These are phyloP conservation scores for Tephrocybe sp. DNA, from an alignment of 768 basidiomycete species.

Conservation along the genomic window DNA sequence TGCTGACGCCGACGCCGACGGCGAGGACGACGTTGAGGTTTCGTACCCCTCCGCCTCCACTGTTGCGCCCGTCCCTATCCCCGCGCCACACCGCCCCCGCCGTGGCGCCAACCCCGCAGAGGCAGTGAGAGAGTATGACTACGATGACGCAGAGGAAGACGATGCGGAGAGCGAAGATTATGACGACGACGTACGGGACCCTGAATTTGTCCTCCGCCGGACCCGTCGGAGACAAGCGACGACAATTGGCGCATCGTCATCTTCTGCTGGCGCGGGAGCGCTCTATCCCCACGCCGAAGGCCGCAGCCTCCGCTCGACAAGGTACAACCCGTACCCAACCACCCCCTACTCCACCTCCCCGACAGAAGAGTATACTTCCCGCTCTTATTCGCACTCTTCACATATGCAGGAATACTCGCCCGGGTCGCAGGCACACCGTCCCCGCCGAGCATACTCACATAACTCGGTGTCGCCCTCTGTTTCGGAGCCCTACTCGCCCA, in stretches of 20 bases:
- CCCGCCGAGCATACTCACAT: conserved; percentile 12
- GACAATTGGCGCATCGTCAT: too few species aligned
- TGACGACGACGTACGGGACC: conserved; percentile 27
- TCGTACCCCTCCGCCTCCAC: conserved; percentile 26
- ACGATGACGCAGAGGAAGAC: conserved; percentile 21
- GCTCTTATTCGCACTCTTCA: too few species aligned
- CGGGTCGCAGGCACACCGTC: conserved; percentile 5
- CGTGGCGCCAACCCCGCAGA: conserved; percentile 13
- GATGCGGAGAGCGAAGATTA: conserved; percentile 33
- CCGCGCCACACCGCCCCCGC: not conserved
- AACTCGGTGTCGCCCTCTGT: conserved; percentile 13
- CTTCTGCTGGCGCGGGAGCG: too few species aligned
- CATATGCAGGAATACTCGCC: not conserved
- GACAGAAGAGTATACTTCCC: conserved; percentile 1
- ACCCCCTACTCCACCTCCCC: conserved; percentile 10
- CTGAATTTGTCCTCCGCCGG: conserved; percentile 30
- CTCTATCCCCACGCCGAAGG: conserved; percentile 5
- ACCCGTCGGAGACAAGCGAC: conserved; percentile 15
- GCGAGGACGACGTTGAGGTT: conserved; percentile 28
- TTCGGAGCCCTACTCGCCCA: conserved; percentile 10
- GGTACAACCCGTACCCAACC: conserved; percentile 18
- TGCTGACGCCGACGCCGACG: conserved; percentile 23
- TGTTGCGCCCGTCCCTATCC: conserved; percentile 14
- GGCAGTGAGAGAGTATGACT: conserved; percentile 15
- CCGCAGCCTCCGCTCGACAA: conserved; percentile 12